These are phyloP conservation scores for Metschnikowia anglica DNA, from an alignment of 805 yeast species.

Conservation along the genomic window DNA sequence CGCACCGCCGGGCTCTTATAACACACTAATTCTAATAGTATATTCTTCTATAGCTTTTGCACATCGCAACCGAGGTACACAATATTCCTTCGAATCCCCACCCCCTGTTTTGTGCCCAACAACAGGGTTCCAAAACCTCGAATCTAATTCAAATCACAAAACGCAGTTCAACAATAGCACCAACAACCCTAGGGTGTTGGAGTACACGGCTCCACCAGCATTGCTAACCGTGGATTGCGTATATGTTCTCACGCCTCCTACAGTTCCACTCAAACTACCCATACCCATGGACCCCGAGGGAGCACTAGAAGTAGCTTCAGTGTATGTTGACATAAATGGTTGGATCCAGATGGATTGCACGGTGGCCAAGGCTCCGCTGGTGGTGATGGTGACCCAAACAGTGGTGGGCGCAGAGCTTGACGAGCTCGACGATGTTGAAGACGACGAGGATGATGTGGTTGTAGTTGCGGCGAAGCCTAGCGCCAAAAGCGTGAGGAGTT, in stretches of 20 bases:
- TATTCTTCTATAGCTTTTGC: no score
- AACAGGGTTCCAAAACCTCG: neutral
- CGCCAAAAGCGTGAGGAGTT: slow-evolving; percentile 11
- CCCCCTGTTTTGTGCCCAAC: neutral
- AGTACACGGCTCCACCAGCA: slow-evolving; percentile 11
- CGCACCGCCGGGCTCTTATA: no score
- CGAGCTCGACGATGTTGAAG: slow-evolving; percentile 4
- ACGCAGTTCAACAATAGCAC: slow-evolving; percentile 11
- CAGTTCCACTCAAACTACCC: slow-evolving; percentile 28
- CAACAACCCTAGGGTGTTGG: slow-evolving; percentile 20
- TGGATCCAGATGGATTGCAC: slow-evolving; percentile 27
- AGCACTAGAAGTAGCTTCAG: slow-evolving; percentile 21
- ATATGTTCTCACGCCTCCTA: slow-evolving; percentile 35
- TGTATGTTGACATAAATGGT: slow-evolving; percentile 26
- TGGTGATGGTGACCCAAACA: slow-evolving; percentile 37
- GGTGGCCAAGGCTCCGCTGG: slow-evolving; percentile 30
- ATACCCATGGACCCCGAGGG: slow-evolving; percentile 33
- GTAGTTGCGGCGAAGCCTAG: slow-evolving; percentile 15
- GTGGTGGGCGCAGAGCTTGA: slow-evolving; percentile 24
- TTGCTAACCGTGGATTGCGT: slow-evolving; percentile 26
- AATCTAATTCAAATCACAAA: slow-evolving; percentile 3
- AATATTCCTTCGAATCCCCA: no score
- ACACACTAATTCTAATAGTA: no score
- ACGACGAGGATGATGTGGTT: slow-evolving; percentile 10
- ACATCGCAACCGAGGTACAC: no score